Base-by-base conservation (phyloP, 2,329 filamentous ascomycete species). In the Aspergillus unguis region DNA sequence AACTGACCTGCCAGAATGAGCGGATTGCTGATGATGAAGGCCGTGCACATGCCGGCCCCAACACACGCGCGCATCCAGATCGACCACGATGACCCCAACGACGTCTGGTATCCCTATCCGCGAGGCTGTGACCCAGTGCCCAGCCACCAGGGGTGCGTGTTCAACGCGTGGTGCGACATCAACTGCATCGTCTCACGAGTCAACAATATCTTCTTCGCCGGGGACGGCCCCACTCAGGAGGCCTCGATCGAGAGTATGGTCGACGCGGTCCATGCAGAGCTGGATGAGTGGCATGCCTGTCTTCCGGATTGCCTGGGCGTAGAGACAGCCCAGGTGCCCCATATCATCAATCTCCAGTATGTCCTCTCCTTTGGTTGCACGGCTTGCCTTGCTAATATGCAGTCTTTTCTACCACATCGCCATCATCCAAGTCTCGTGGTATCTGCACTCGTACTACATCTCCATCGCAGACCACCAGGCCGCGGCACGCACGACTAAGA, bases 361-460 rank as follows among this genome's bases (percentile, higher is more conserved):
- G 65, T 53, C 38, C 23, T 25, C 27, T 25, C 8, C 8, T 17
- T 25, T 6, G 5, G 9, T 10, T 3, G 6, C 27, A 26, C 31
- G 17, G 45, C 52, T 35, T 37, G 31, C 35, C 3, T 17, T 9
- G 5, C 31, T 25, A 11, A 6, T 10, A 6, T 41, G 23, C 41
- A 65, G 62, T 25, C 48, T 65, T 29, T 64, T 62, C 44, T 67
- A 66, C 33, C 58, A 66, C 46, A 64, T 57, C 11, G 62, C 62
- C 9, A 54, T 66, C 25, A 56, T 66, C 26, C 65, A 65, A 23
- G 59, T 67, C 29, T 62, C 61, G 33, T 63, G 62, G n/a, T 59
- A 62, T n/a, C 55, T 67, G 25, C 55, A 56, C 40, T 54, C 56
- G 8, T 50, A 54, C 26, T 41, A 58, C 25, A 40, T 29, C 3